Evolutionary conservation across 441 rosid genomes (phyloP).

Genomic region (Eruca vesicaria): DNA sequence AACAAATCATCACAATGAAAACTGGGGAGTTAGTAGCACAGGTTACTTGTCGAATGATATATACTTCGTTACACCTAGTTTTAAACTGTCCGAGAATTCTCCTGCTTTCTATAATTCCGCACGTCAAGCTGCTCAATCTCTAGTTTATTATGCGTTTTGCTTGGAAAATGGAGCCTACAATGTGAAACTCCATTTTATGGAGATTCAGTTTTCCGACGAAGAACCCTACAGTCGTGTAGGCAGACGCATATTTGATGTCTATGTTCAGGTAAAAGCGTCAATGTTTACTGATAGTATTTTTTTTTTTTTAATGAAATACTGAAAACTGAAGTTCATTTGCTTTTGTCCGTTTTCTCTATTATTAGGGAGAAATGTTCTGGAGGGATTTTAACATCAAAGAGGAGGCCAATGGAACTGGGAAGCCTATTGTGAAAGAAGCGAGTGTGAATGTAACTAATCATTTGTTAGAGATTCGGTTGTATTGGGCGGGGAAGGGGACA

Average conservation of each 20-base stretch:
- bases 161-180: constrained; percentile 46
- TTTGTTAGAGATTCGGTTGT: constrained; percentile 27
- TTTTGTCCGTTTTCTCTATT: not conserved
- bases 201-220: constrained; percentile 48
- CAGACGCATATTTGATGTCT: constrained; percentile 54
- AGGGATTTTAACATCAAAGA: constrained; percentile 49
- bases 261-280: constrained; percentile 49
- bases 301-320: not conserved
- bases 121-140: constrained; percentile 51
- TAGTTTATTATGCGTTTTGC: constrained; percentile 55
- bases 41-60: constrained; percentile 31
- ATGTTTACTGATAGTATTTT: too few relatives aligned
- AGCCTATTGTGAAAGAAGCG: constrained; percentile 23
- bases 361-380: constrained; percentile 40
- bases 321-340: not conserved
- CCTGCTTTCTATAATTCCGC: constrained; percentile 34
- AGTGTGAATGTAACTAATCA: not conserved
- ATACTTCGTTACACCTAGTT: constrained; percentile 41
- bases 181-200: constrained; percentile 54
- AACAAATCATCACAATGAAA: constrained; percentile 32
- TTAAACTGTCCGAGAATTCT: constrained; percentile 17
- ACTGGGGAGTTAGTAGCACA: constrained; percentile 66
- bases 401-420: constrained; percentile 38
- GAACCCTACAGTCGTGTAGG: constrained; percentile 36
- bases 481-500: constrained; percentile 38